Base-by-base conservation (phyloP, 2,329 filamentous ascomycete species). In the Ophiocordyceps camponoti-rufipedis region DNA sequence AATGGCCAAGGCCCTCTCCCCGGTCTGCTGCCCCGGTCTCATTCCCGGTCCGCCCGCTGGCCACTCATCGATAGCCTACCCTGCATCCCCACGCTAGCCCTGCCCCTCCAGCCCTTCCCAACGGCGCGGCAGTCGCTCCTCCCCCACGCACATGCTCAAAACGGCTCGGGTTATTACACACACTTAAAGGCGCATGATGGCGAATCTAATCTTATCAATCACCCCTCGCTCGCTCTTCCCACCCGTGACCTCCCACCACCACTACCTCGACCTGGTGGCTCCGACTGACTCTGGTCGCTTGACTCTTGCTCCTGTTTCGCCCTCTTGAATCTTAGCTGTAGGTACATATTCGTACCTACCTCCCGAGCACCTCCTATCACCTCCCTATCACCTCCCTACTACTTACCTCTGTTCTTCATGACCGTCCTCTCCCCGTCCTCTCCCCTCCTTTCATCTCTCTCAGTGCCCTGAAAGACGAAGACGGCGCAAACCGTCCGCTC, bases 191-290 rank as follows among this genome's bases (percentile, higher is more conserved):
- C 23, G 23, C 44, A 28, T 28, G 23, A 45, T 16, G 35, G 11
- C 35, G 35, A 16, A 46, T 49, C 49, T 52, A 51, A 53, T 52
- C 50, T 53, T 50, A 52, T 52, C 51, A 50, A 49, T 51, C 49
- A 45, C 49, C 33, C 44, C 46, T 38, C 45, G 11, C 38, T 38
- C 45, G 11, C 38, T 42, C 39, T 14, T 6, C 7, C 16, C 41
- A 13, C 41, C 8, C 28, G 23, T 31, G 28, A 23, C 23, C 23
- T 28, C 41, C 9, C 14, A 14, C 13, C 14, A 12, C 18, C 12
- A 19, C 28, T 16, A 11, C 40, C 18, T 42, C 11, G 12, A 12
- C 3, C 11, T 4, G 18, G 11, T 13, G 39, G 6, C 39, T 35
- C 12, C 13, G 28, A 31, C 13, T 39, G 35, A 39, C 35, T 39